These are phyloP conservation scores for Hypoxylon sp. DNA, from an alignment of 2,329 filamentous ascomycete species.

Conservation along the genomic window DNA sequence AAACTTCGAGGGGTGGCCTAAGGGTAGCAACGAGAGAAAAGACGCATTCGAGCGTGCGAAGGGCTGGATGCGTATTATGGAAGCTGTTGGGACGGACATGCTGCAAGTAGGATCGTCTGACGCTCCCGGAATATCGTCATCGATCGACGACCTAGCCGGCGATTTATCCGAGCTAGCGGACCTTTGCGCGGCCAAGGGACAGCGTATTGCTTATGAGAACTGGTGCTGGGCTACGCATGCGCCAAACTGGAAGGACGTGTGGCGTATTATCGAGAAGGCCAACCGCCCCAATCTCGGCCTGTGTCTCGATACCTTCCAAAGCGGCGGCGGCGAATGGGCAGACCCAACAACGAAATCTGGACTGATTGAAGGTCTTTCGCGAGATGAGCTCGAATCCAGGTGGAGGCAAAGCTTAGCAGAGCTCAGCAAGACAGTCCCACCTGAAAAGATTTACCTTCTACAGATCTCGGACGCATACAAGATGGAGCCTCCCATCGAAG, in stretches of 20 bases:
- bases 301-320: slow-evolving; percentile 84
- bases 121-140: slow-evolving; percentile 66
- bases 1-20: slow-evolving; percentile 81
- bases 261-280: slow-evolving; percentile 74
- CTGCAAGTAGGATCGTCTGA: slow-evolving; percentile 78
- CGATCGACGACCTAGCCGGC: slow-evolving; percentile 64
- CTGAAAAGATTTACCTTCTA: slow-evolving; percentile 79
- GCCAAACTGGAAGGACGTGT: slow-evolving; percentile 76
- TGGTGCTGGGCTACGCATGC: slow-evolving; percentile 85
- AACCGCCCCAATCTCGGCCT: slow-evolving; percentile 76
- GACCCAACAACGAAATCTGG: slow-evolving; percentile 77
- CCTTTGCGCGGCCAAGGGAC: slow-evolving; percentile 67
- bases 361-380: slow-evolving; percentile 60
- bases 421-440: slow-evolving; percentile 69
- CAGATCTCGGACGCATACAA: slow-evolving; percentile 83
- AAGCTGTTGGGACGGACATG: slow-evolving; percentile 76
- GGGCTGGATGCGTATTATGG: slow-evolving; percentile 80
- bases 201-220: slow-evolving; percentile 81
- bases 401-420: slow-evolving; percentile 69
- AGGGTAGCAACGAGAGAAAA: slow-evolving; percentile 67
- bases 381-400: slow-evolving; percentile 61
- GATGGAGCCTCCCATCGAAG: slow-evolving; percentile 67
- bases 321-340: slow-evolving; percentile 77
- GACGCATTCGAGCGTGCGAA: slow-evolving; percentile 73
- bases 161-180: slow-evolving; percentile 76